phyloP scores from a whole-genome alignment of 2,329 filamentous ascomycete genomes.

The Sclerotinia borealis region DNA sequence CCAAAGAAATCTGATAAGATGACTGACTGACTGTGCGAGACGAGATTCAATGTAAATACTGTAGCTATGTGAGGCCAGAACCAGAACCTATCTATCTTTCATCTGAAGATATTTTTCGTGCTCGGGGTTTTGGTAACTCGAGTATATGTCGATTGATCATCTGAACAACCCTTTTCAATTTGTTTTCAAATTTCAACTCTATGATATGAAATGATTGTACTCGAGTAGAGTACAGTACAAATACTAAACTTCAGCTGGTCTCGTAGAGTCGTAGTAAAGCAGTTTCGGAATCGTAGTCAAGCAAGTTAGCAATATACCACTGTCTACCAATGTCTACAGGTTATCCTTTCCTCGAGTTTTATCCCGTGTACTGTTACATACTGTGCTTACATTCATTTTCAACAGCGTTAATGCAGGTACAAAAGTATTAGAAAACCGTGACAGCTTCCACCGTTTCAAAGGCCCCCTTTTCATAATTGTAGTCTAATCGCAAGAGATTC shows the following conservation, averaged over 20 bases:
- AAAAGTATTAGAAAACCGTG: background rate
- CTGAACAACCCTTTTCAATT: background rate
- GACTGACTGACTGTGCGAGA: background rate
- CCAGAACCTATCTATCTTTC: too few relatives aligned
- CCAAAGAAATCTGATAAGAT: slow-evolving; percentile 1
- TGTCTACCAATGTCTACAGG: too few relatives aligned
- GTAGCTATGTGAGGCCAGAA: background rate
- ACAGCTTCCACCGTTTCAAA: too few relatives aligned
- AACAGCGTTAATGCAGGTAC: slow-evolving; percentile 1
- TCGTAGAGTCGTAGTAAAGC: background rate
- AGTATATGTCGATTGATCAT: background rate
- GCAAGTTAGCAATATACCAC: too few relatives aligned
- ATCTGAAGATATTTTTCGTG: background rate
- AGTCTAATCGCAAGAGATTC: background rate
- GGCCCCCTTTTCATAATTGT: background rate
- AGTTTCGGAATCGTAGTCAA: background rate
- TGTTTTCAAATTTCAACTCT: background rate
- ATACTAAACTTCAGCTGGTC: background rate
- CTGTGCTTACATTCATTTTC: background rate
- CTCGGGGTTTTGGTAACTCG: background rate
- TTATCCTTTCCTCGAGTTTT: background rate
- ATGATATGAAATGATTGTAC: too few relatives aligned
- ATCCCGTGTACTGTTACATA: background rate
- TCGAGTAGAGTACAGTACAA: too few relatives aligned
- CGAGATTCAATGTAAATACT: background rate